phyloP scores from a whole-genome alignment of 2,329 filamentous ascomycete species.

The Alternaria gansuensis region DNA sequence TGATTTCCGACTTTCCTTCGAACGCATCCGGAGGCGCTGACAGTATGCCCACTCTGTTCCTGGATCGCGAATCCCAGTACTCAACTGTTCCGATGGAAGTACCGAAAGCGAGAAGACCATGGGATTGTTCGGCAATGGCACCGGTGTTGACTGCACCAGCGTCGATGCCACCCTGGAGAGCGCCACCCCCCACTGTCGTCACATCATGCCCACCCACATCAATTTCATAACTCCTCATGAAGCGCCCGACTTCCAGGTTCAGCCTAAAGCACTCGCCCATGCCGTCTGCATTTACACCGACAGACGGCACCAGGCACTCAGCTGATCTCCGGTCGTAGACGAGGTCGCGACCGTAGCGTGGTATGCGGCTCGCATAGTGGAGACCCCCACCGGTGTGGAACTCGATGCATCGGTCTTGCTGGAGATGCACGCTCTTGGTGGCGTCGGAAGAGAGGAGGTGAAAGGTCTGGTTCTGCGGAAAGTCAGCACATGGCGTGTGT shows the following conservation, averaged over 20 bases:
- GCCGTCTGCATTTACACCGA: slow-evolving; percentile 85
- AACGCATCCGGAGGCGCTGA: slow-evolving; percentile 59
- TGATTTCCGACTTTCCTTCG: slow-evolving; percentile 70
- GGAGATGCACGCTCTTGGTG: slow-evolving; percentile 91
- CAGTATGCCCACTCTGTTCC: slow-evolving; percentile 80
- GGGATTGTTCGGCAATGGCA: slow-evolving; percentile 85
- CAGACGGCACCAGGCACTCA: slow-evolving; percentile 86
- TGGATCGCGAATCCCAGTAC: slow-evolving; percentile 91
- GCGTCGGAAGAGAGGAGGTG: slow-evolving; percentile 88
- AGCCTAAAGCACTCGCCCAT: slow-evolving; percentile 91
- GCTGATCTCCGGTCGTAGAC: slow-evolving; percentile 82
- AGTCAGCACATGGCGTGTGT: background rate
- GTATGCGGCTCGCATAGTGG: slow-evolving; percentile 88
- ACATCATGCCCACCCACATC: slow-evolving; percentile 88
- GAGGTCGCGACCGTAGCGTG: slow-evolving; percentile 89
- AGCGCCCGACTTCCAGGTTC: slow-evolving; percentile 89
- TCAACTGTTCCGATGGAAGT: slow-evolving; percentile 96
- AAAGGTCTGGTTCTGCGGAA: slow-evolving; percentile 81
- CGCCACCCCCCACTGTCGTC: slow-evolving; percentile 69
- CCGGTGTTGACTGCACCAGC: slow-evolving; percentile 88
- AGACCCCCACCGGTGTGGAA: slow-evolving; percentile 90
- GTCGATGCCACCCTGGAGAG: slow-evolving; percentile 85
- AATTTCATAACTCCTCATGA: slow-evolving; percentile 92
- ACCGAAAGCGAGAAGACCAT: slow-evolving; percentile 91
- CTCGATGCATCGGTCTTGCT: slow-evolving; percentile 88